A percentile compares a stretch with the other conserved stretches of the same genome.
Evolutionary conservation across 352 stramenopile species (phyloP).

Genomic region (Phytopythium oedochilum): DNA sequence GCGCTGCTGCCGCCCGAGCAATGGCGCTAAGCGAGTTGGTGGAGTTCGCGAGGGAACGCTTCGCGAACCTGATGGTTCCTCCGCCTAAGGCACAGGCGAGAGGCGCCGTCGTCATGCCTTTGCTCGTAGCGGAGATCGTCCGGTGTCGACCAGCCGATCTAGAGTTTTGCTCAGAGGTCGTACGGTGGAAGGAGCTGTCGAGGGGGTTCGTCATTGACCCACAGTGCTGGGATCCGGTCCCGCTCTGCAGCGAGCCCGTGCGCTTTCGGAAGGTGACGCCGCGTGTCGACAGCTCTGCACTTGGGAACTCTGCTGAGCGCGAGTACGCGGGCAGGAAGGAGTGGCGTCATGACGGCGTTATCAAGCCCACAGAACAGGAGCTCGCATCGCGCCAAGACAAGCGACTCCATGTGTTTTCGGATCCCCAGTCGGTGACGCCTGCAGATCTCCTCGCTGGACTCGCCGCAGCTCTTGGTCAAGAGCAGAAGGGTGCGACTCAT

Average conservation of each 20-base stretch:
- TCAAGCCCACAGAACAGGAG: constrained; percentile 42
- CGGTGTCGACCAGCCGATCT: constrained; percentile 11
- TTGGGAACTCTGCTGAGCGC: constrained; percentile 11
- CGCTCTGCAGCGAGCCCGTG: constrained; percentile 43
- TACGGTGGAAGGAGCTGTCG: constrained; percentile 46
- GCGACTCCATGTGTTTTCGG: constrained; percentile 26
- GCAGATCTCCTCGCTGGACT: constrained; percentile 26
- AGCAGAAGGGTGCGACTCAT: constrained; percentile 23
- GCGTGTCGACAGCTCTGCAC: constrained; percentile 6
- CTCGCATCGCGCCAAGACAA: constrained; percentile 6
- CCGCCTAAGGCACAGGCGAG: constrained; percentile 12
- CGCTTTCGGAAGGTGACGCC: constrained; percentile 37
- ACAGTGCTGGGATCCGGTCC: constrained; percentile 50
- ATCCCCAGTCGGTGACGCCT: constrained; percentile 20
- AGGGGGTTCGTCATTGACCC: constrained; percentile 57
- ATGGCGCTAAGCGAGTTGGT: constrained; percentile 36
- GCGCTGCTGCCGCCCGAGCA: constrained; percentile 19
- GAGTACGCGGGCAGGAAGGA: constrained; percentile 47
- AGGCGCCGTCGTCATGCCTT: constrained; percentile 45
- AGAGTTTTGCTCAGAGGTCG: neutral
- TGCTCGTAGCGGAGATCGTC: constrained; percentile 56
- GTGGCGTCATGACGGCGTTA: constrained; percentile 37
- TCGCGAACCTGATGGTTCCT: constrained; percentile 17
- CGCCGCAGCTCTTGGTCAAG: constrained; percentile 14
- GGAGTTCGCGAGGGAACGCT: constrained; percentile 29